A percentile compares a stretch with the other conserved stretches of the same genome.
Conservation (phyloP, 163 green algal genomes). For the Chlorella variabilis region DNA sequence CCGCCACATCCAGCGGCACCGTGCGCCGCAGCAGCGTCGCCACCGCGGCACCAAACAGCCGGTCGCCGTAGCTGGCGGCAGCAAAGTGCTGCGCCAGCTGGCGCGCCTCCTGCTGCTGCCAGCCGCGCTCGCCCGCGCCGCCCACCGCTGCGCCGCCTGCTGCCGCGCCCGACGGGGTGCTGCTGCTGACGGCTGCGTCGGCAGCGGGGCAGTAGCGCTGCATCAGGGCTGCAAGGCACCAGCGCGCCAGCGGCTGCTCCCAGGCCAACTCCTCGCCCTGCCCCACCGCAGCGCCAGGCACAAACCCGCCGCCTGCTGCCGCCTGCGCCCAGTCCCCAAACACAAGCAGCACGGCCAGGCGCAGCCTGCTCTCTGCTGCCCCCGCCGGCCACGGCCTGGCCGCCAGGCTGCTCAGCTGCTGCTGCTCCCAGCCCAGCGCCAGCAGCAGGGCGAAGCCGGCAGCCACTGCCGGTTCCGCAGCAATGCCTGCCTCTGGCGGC, state of each 20-base stretch:
- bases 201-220: conserved; percentile 1
- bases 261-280: conserved; percentile 15
- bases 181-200: background rate
- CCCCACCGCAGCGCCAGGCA: background rate
- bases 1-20: conserved; percentile 16
- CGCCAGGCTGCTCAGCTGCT: conserved; percentile 1
- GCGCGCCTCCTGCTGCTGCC: conserved; percentile 32
- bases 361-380: conserved; percentile 20
- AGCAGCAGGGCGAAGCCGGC: background rate
- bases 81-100: conserved; percentile 43
- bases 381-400: background rate
- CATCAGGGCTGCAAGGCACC: conserved; percentile 28
- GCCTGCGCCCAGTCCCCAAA: conserved; percentile 29
- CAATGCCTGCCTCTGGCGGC: background rate
- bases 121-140: background rate
- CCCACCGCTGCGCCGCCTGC: background rate
- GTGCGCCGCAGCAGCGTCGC: conserved; percentile 28
- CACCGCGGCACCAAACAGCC: conserved; percentile 41
- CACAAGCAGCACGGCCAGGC: conserved; percentile 29
- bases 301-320: background rate
- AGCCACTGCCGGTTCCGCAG: background rate
- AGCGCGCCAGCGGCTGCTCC: conserved; percentile 28
- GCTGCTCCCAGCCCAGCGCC: conserved; percentile 26
- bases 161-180: background rate
- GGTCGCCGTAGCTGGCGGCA: conserved; percentile 41